Percentiles rank a stretch among this genome's conserved stretches.
Conservation (phyloP, 768 basidiomycete species). For the Tylopilus vinaceipallidus region DNA sequence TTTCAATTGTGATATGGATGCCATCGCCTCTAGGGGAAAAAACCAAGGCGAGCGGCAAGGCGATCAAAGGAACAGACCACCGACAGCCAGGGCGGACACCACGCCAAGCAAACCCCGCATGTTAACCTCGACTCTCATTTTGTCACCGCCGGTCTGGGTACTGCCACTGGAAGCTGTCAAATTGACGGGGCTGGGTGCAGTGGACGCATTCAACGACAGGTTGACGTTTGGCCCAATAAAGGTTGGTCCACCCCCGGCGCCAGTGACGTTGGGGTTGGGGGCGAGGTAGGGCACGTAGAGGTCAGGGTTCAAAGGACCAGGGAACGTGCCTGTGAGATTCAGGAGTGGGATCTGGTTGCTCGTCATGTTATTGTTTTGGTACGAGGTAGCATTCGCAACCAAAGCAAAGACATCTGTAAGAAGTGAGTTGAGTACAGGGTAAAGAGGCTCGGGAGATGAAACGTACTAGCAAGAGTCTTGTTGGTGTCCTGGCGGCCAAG, state of each 20-base stretch:
- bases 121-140: neutral
- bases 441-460: neutral
- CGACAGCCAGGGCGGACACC: slow-evolving; percentile 1
- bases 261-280: slow-evolving; percentile 37
- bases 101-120: slow-evolving; percentile 9
- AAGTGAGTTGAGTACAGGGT: neutral
- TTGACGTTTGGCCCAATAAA: slow-evolving; percentile 37
- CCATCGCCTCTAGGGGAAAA: no score
- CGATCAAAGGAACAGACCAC: slow-evolving; percentile 12
- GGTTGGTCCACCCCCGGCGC: slow-evolving; percentile 44
- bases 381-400: slow-evolving; percentile 46
- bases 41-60: no score
- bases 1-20: neutral
- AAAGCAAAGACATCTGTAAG: slow-evolving; percentile 48
- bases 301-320: slow-evolving; percentile 43
- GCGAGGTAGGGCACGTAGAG: slow-evolving; percentile 45
- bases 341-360: slow-evolving; percentile 30
- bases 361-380: slow-evolving; percentile 38
- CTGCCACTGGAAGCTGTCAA: slow-evolving; percentile 27
- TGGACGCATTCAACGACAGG: slow-evolving; percentile 31
- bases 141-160: slow-evolving; percentile 1
- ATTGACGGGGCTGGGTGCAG: slow-evolving; percentile 41
- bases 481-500: slow-evolving; percentile 60
- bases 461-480: slow-evolving; percentile 32
- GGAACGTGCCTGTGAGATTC: slow-evolving; percentile 41